Base-by-base conservation (phyloP, 176 grass and related monocot genomes). In the Carex pumila region DNA sequence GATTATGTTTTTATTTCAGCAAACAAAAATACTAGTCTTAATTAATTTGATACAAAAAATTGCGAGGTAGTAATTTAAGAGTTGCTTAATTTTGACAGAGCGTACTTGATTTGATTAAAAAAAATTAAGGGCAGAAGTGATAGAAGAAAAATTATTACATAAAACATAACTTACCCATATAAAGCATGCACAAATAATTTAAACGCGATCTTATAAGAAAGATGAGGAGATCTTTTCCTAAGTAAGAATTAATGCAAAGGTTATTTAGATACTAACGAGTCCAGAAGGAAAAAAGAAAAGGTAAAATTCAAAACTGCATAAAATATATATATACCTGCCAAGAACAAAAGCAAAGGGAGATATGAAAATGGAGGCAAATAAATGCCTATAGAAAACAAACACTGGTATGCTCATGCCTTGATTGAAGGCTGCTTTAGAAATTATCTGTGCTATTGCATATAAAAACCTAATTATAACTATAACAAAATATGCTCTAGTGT, bases 381-480 rank as follows among this genome's bases (percentile, higher is more conserved):
- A 80, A 52, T 94, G 91, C n/a, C 94, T 88, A 22, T 94, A 97
- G 90, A 97, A 94, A 9, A 94, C 49, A 71, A 92, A 92, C 14
- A 97, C 90, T 41, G 80, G 79, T 1, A 91, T 82, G 87, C 86
- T 97, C 90, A 91, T 82, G 88, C 90, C 94, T 11, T 84, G 57
- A 61, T 92, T 74, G 77, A 97, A 58, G 54, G 90, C 90, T 9
- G 70, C 78, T 89, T 94, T 94, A 55, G 85, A 80, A 54, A 94
- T 34, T 15, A 94, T 71, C 22, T 94, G 90, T 89, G 90, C 88
- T 70, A 88, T 87, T 6, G 94, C 76, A 86, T 94, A 97, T 88
- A 94, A 84, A 41, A 92, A 12, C 76, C 90, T 84, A 66, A 97
- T 86, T 0, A 97, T 80, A 18, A 92, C 31, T 1, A 88, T 83